Percentiles rank a stretch among this genome's conserved stretches.
These are phyloP conservation scores for Coniochaeta sp. DNA, from an alignment of 2,329 filamentous ascomycete genomes.

Conservation along the genomic window DNA sequence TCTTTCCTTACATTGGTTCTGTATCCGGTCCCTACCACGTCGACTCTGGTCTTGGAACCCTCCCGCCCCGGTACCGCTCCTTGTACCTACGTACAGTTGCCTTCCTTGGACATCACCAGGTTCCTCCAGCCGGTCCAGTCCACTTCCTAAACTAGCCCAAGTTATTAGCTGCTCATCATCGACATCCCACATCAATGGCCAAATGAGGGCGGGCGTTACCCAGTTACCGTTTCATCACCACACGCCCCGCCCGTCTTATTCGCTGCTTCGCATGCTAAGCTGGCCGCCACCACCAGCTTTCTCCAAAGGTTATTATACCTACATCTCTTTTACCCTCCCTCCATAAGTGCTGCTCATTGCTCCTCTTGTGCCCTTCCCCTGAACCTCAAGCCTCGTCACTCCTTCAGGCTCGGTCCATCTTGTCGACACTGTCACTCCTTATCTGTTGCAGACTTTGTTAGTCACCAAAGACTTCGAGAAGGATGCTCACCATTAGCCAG, in stretches of 20 bases:
- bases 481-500: conserved; percentile 58
- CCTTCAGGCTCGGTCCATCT: background rate
- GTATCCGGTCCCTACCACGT: conserved; percentile 1
- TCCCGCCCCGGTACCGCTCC: background rate
- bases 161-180: conserved; percentile 7
- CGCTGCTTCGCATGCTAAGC: conserved; percentile 30
- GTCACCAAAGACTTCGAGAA: conserved; percentile 23
- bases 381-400: background rate
- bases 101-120: conserved; percentile 7
- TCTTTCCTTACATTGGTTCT: too few relatives aligned
- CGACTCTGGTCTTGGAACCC: background rate
- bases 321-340: conserved; percentile 18
- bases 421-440: too few relatives aligned
- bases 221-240: conserved; percentile 33
- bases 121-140: conserved; percentile 16
- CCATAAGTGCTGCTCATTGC: conserved; percentile 12
- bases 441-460: conserved; percentile 3
- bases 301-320: conserved; percentile 30
- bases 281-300: conserved; percentile 41
- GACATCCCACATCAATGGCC: conserved; percentile 27
- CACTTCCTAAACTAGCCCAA: conserved; percentile 18
- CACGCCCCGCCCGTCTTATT: conserved; percentile 31
- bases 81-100: conserved; percentile 3
- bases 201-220: conserved; percentile 37
- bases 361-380: conserved; percentile 6